Evolutionary conservation across 495 filamentous ascomycete genomes (phyloP).

Genomic region (Lasiosphaeria miniovina): DNA sequence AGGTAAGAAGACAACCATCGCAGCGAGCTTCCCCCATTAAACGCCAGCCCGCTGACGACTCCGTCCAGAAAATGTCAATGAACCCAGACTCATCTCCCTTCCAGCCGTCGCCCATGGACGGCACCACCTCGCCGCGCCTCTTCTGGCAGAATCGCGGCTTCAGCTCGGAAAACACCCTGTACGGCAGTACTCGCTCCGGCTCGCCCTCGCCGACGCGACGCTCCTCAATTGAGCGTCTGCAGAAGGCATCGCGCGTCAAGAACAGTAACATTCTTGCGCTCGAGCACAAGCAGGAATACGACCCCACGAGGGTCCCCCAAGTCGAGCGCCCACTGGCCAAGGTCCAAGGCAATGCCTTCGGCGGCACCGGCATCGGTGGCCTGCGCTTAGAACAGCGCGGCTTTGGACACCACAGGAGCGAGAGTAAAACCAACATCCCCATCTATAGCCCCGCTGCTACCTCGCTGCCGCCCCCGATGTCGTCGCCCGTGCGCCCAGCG

Average conservation of each 20-base stretch:
- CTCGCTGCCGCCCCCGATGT: constrained; percentile 32
- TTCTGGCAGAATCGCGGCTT: constrained; percentile 85
- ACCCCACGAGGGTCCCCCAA: constrained; percentile 70
- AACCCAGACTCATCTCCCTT: constrained; percentile 70
- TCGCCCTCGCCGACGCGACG: constrained; percentile 70
- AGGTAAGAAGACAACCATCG: constrained; percentile 48
- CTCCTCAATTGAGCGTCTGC: constrained; percentile 87
- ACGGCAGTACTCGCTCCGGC: constrained; percentile 50
- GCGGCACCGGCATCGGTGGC: constrained; percentile 45
- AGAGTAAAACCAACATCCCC: constrained; percentile 49
- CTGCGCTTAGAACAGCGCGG: constrained; percentile 41
- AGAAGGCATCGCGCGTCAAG: constrained; percentile 89
- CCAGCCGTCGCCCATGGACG: constrained; percentile 66
- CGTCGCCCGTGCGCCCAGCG: constrained; percentile 30
- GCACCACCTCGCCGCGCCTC: constrained; percentile 66
- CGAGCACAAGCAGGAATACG: constrained; percentile 85
- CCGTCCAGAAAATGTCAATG: constrained; percentile 47
- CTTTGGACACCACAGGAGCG: constrained; percentile 40
- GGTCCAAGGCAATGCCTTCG: constrained; percentile 62
- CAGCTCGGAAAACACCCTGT: constrained; percentile 63
- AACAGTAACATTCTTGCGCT: constrained; percentile 94
- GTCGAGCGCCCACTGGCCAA: constrained; percentile 76
- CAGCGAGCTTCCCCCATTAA: constrained; percentile 5
- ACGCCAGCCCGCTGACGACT: constrained; percentile 19
- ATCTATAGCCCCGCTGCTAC: constrained; percentile 30